phyloP scores from a whole-genome alignment of 306 rosid species.

The Mucuna pruriens region DNA sequence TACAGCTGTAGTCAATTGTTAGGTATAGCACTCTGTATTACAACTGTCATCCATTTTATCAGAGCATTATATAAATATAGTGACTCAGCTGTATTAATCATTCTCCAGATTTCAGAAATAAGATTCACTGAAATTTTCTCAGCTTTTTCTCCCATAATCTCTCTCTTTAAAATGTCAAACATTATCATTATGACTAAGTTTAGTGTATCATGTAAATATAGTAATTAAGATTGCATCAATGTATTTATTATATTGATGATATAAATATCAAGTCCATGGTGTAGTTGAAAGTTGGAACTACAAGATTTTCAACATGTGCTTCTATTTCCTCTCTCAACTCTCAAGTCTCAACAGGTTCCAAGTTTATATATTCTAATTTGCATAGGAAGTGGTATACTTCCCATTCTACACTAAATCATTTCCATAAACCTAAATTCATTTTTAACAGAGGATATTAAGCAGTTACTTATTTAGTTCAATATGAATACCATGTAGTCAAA shows the following conservation, averaged over 20 bases:
- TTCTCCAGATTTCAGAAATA: neutral
- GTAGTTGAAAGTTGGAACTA: neutral
- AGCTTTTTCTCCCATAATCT: neutral
- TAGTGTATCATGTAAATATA: neutral
- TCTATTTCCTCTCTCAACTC: neutral
- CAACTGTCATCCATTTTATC: neutral
- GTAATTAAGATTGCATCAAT: neutral
- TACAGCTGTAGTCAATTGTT: neutral
- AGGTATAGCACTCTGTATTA: neutral
- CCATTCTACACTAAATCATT: neutral
- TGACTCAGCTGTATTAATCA: neutral
- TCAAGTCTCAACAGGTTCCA: neutral
- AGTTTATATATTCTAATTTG: neutral
- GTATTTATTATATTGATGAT: neutral
- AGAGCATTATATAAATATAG: neutral
- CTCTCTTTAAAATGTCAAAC: neutral
- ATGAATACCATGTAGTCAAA: neutral
- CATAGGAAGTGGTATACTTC: neutral
- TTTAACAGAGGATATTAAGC: constrained; percentile 19
- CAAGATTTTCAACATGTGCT: neutral
- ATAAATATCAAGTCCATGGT: neutral
- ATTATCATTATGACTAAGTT: neutral
- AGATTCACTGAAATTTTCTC: neutral
- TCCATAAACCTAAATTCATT: neutral
- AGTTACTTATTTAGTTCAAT: neutral